phyloP scores from a whole-genome alignment of 2,329 filamentous ascomycete species.

The Trichophyton benhamiae region DNA sequence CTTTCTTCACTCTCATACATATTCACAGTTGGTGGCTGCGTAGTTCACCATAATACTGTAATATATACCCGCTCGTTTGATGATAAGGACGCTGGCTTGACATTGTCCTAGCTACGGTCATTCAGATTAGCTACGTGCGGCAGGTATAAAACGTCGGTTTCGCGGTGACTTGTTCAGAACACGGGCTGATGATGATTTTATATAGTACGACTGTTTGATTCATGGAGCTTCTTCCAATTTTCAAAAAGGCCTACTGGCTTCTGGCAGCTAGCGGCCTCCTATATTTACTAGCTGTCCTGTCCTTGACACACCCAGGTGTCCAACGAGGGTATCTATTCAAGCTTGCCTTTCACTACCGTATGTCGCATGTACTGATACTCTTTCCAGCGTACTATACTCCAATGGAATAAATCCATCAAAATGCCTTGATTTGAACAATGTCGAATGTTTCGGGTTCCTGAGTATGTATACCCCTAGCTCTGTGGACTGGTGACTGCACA shows the following conservation, averaged over 20 bases:
- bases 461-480: constrained; percentile 40
- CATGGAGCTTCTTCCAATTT: constrained; percentile 33
- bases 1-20: too few species aligned
- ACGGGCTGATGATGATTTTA: background rate
- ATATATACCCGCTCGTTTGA: too few species aligned
- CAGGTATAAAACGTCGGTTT: too few species aligned
- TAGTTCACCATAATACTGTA: too few species aligned
- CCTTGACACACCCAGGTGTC: constrained; percentile 55
- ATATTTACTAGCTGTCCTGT: constrained; percentile 54
- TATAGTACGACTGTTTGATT: background rate
- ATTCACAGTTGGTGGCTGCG: too few species aligned
- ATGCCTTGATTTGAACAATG: constrained; percentile 60
- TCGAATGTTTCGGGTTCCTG: constrained; percentile 76
- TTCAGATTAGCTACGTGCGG: too few species aligned
- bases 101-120: too few species aligned
- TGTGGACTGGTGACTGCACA: constrained; percentile 7
- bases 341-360: background rate
- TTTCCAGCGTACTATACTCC: constrained; percentile 52
- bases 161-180: background rate
- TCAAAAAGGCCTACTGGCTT: constrained; percentile 43
- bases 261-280: constrained; percentile 49
- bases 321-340: constrained; percentile 60
- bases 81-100: too few species aligned
- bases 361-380: constrained; percentile 37
- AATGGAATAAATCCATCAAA: constrained; percentile 63